Base-by-base conservation (phyloP, 108 stramenopile species). In the Cyclotella sp. region DNA sequence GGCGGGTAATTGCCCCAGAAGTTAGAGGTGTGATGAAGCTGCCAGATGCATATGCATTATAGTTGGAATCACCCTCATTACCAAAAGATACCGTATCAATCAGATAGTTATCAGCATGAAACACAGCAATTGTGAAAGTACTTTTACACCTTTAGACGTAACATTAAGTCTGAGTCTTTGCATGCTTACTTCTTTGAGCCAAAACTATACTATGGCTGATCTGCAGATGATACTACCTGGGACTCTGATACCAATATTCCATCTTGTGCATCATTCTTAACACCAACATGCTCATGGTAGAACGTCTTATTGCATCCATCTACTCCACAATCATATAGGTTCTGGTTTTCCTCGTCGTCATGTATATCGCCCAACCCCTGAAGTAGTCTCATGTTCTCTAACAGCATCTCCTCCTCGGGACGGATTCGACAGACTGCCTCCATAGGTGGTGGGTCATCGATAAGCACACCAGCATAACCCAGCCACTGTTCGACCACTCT, bases 241-340 rank as follows among this genome's bases (percentile, higher is more conserved):
- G 73, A 75, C 58, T 92, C 93, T 12, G 81, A 68, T 12, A 94
- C 83, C 45, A 94, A 67, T 68, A 92, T 61, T 46, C 93, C 93
- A 67, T 69, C 70, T 68, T 94, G 93, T 26, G 85, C 68, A 39
- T 84, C 69, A 40, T 52, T 94, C 76, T 87, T 68, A 10, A 95
- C 67, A 0, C 94, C 94, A 0, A 95, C 87, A 79, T 95, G 94
- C 54, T 95, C 88, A 74, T 95, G 94, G 21, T 52, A 55, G 74
- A 93, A 95, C 0, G 83, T 51, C 67, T 93, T 93, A 39, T 64
- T 54, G 81, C 94, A 95, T 11, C 87, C 90, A 9, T 62, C 76
- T 10, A 91, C 70, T 30, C 94, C 94, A 65, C 94, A 95, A 59
- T 90, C 75, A 63, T 89, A 95, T 30, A 78, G 55, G n/a, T 80